Conservation (phyloP, 768 basidiomycete genomes). For the Chalciporus chontae region DNA sequence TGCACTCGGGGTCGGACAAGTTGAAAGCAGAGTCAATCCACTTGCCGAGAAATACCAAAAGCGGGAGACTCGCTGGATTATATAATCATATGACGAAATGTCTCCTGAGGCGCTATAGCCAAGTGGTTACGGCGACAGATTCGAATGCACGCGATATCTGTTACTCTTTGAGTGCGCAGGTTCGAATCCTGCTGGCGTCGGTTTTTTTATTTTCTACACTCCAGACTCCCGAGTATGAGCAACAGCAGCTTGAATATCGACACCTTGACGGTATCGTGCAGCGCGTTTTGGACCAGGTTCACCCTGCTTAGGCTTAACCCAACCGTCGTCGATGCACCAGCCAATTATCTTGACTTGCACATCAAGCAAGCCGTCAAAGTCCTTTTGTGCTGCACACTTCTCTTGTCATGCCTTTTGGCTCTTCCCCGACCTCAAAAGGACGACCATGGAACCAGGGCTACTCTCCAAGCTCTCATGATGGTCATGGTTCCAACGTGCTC, state of each 20-base stretch:
- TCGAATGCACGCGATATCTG: slow-evolving; percentile 42
- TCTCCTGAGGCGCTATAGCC: slow-evolving; percentile 50
- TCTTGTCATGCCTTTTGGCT: slow-evolving; percentile 7
- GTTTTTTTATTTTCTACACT: slow-evolving; percentile 3
- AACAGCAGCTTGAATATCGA: too few relatives aligned
- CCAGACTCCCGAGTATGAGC: too few relatives aligned
- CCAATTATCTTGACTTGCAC: neutral
- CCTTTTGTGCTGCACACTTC: slow-evolving; percentile 7
- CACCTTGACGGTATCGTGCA: neutral
- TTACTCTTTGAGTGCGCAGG: slow-evolving; percentile 40
- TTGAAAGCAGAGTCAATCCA: neutral
- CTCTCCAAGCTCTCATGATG: slow-evolving; percentile 37
- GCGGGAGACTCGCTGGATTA: neutral
- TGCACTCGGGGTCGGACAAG: neutral
- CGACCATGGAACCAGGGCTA: slow-evolving; percentile 14
- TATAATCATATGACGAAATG: neutral
- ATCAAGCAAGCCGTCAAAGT: neutral
- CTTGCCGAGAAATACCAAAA: neutral
- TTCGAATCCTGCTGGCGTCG: slow-evolving; percentile 43
- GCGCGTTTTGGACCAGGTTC: slow-evolving; percentile 3
- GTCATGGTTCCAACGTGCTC: slow-evolving; percentile 43
- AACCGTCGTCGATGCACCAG: neutral
- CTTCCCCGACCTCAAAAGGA: slow-evolving; percentile 10
- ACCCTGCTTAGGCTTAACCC: neutral
- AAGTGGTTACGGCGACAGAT: slow-evolving; percentile 79